Percentiles rank a stretch among this genome's conserved stretches.
These are phyloP conservation scores for Hippophae gyantsensis DNA, from an alignment of 306 rosid species.

Conservation along the genomic window DNA sequence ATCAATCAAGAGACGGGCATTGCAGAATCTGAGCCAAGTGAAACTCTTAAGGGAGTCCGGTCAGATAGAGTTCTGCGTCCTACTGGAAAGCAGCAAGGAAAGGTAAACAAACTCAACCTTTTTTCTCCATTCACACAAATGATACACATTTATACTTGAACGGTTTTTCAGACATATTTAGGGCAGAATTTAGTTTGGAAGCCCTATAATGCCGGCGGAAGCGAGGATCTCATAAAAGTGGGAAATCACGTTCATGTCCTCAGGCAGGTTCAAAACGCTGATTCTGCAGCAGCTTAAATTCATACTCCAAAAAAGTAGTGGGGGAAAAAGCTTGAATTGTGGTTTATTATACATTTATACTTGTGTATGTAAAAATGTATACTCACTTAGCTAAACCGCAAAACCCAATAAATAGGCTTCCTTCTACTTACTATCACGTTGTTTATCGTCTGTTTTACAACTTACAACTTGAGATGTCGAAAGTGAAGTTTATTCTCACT, in stretches of 20 bases:
- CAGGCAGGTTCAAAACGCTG: slow-evolving; percentile 39
- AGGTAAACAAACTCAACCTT: slow-evolving; percentile 29
- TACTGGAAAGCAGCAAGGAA: slow-evolving; percentile 39
- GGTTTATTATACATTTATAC: no score
- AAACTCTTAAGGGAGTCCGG: slow-evolving; percentile 43
- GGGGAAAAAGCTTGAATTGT: no score
- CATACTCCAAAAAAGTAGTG: no score
- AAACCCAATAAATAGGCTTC: no score
- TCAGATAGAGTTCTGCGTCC: slow-evolving; percentile 64
- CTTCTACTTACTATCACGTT: no score
- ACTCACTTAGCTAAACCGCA: no score
- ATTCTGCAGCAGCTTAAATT: slow-evolving; percentile 63
- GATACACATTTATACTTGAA: background rate
- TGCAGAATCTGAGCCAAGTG: slow-evolving; percentile 49
- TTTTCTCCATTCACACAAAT: slow-evolving; percentile 1
- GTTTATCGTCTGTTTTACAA: no score
- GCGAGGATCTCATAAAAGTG: slow-evolving; percentile 36
- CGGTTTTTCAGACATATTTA: slow-evolving; percentile 55
- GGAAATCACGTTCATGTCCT: slow-evolving; percentile 57
- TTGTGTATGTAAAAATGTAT: no score
- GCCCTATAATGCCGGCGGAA: slow-evolving; percentile 27
- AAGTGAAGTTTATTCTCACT: no score
- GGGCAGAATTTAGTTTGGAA: slow-evolving; percentile 78
- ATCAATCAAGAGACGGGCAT: slow-evolving; percentile 63
- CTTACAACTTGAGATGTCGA: no score